Conservation (phyloP, 2,329 filamentous ascomycete species). For the Penicillium sp. region DNA sequence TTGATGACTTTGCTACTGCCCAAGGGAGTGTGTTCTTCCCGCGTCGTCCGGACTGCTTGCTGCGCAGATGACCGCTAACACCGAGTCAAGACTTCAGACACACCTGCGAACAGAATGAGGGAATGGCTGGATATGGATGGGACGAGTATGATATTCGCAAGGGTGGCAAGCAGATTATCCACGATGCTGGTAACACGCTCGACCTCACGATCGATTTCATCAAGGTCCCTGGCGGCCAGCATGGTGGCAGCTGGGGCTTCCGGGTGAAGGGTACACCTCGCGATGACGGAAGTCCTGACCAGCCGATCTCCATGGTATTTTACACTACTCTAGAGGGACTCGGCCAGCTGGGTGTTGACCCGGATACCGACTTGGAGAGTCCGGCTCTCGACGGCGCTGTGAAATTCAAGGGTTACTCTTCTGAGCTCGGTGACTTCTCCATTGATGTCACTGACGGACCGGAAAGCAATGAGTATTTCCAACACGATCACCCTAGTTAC, state of each 20-base stretch:
- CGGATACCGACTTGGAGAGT: slow-evolving; percentile 51
- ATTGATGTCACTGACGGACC: slow-evolving; percentile 71
- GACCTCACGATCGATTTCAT: slow-evolving; percentile 92
- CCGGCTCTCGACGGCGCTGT: slow-evolving; percentile 57
- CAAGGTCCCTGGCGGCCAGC: slow-evolving; percentile 78
- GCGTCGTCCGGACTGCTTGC: neutral
- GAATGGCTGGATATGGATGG: slow-evolving; percentile 95
- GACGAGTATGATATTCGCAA: slow-evolving; percentile 89
- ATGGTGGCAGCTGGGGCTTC: slow-evolving; percentile 90
- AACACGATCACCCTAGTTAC: slow-evolving; percentile 60
- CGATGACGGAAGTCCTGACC: slow-evolving; percentile 61
- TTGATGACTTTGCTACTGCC: slow-evolving; percentile 72
- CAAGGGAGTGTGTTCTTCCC: slow-evolving; percentile 63
- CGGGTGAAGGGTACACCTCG: slow-evolving; percentile 78
- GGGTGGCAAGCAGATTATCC: slow-evolving; percentile 85
- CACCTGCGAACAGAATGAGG: slow-evolving; percentile 92
- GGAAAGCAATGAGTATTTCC: slow-evolving; percentile 59
- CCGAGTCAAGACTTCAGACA: slow-evolving; percentile 71
- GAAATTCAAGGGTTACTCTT: slow-evolving; percentile 66
- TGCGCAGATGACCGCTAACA: slow-evolving; percentile 18
- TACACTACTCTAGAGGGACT: slow-evolving; percentile 77
- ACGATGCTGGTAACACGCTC: slow-evolving; percentile 81
- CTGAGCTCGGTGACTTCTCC: slow-evolving; percentile 73
- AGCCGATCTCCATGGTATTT: slow-evolving; percentile 77
- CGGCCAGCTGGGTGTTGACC: slow-evolving; percentile 62